Evolutionary conservation across 805 yeast genomes (phyloP), one percentile per base, ranked within the genome.

Genomic region (Grigorovia jiainica): DNA sequence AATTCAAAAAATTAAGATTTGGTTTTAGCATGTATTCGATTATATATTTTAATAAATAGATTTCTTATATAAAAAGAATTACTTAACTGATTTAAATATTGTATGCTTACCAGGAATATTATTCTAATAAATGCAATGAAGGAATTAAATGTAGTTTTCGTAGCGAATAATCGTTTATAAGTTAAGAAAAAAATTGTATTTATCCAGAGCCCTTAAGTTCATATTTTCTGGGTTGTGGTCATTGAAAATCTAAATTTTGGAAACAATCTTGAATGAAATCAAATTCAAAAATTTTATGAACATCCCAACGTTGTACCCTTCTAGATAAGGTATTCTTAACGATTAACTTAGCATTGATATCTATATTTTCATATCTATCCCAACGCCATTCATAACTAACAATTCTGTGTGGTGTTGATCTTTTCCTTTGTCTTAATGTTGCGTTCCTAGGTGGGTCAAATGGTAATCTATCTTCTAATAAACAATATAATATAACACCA

Each of bases 371-470:
- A 49, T 75, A 61, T 18, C 61, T 60, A 47, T 63, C 71, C 97
- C 97, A 90, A 30, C 72, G 73, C 98, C 98, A 92, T 47, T 85
- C 92, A 30, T 86, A 79, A 55, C 90, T 75, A 5, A 97, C 97
- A 25, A 90, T 92, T 43, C 97, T 68, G 60, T 90, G 96, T 0
- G 95, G 82, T 36, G 79, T 73, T 32, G 81, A 63, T 45, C 60
- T 40, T 46, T 47, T 51, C 50, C 58, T 45, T 57, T 55, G 58
- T 48, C 57, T 55, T 33, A 49, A 46, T 27, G 68, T 64, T 34
- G 68, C 64, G 37, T 67, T 65, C 2, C 87, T 89, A 2, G 89
- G 81, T 2, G 85, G 76, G 57, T 92, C 99, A 66, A 92, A 92
- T 4, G 99, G 99, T 38, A 92, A 66, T 43, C 96, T 61, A 34